Evolutionary conservation across 345 rosid genomes (phyloP).

Genomic region (Dipteronia dyeriana): DNA sequence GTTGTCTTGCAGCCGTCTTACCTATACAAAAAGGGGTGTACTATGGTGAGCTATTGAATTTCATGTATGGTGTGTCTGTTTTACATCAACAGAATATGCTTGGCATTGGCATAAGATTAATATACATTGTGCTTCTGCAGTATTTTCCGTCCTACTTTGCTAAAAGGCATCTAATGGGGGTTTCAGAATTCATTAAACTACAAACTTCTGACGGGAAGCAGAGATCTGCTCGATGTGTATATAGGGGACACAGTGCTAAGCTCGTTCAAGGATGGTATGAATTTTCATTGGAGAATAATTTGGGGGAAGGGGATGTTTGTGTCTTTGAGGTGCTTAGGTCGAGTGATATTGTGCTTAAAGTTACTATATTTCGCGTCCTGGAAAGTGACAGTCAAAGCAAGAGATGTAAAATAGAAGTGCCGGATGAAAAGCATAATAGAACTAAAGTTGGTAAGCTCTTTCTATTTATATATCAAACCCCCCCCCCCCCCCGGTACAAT

Average conservation of each 20-base stretch:
- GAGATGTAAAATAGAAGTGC: conserved; percentile 16
- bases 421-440: not conserved
- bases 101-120: not conserved
- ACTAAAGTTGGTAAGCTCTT: too few species aligned
- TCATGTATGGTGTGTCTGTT: not conserved
- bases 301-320: conserved; percentile 10
- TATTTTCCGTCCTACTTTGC: not conserved
- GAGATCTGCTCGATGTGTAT: conserved; percentile 29
- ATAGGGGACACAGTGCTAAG: conserved; percentile 27
- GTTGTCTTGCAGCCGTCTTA: conserved; percentile 37
- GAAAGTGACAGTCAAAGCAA: not conserved
- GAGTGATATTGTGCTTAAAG: not conserved
- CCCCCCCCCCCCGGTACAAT: too few species aligned
- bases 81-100: not conserved
- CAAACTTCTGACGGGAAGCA: not conserved
- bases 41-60: not conserved
- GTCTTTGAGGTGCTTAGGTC: not conserved
- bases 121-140: conserved; percentile 2
- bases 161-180: not conserved
- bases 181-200: not conserved
- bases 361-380: not conserved
- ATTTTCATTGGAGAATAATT: conserved; percentile 41
- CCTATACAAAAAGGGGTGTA: conserved; percentile 33
- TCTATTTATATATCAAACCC: too few species aligned
- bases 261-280: conserved; percentile 49